Percentiles rank a stretch among this genome's conserved stretches.
These are phyloP conservation scores for Entamoeba moshkovskii DNA, from an alignment of 208 protist species.

Conservation along the genomic window DNA sequence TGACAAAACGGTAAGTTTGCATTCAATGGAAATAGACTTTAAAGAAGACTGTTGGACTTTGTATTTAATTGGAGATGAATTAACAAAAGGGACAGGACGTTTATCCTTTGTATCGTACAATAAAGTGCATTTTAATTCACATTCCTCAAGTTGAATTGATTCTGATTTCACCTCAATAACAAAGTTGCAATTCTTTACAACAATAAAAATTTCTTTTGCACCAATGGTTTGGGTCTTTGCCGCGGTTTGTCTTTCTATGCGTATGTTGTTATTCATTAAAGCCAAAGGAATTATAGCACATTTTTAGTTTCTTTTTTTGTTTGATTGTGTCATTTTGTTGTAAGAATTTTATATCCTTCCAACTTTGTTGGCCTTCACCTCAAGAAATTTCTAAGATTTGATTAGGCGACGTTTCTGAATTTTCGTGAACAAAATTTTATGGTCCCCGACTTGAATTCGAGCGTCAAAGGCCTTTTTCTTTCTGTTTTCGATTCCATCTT, in stretches of 20 bases:
- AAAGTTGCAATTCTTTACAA: background rate
- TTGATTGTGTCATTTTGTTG: too few species aligned
- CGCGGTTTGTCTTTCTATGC: background rate
- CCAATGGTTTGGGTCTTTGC: background rate
- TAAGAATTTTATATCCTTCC: too few species aligned
- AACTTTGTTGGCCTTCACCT: too few species aligned
- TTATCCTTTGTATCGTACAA: background rate
- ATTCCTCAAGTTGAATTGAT: background rate
- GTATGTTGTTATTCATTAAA: too few species aligned
- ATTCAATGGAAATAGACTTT: background rate
- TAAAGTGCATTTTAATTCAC: background rate
- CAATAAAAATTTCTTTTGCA: background rate
- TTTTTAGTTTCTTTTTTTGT: too few species aligned
- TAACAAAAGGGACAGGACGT: background rate
- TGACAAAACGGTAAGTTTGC: background rate
- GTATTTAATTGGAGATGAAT: background rate
- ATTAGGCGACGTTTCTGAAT: too few species aligned
- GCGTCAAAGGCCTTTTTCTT: too few species aligned
- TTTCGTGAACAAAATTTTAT: too few species aligned
- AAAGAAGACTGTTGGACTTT: background rate
- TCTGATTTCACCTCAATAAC: background rate
- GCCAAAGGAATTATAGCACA: too few species aligned
- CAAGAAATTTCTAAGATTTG: too few species aligned
- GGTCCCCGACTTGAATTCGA: too few species aligned
- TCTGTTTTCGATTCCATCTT: too few species aligned